Percentiles rank a stretch among this genome's conserved stretches.
phyloP scores from a whole-genome alignment of 2,329 filamentous ascomycete genomes.

The Nemania serpens region DNA sequence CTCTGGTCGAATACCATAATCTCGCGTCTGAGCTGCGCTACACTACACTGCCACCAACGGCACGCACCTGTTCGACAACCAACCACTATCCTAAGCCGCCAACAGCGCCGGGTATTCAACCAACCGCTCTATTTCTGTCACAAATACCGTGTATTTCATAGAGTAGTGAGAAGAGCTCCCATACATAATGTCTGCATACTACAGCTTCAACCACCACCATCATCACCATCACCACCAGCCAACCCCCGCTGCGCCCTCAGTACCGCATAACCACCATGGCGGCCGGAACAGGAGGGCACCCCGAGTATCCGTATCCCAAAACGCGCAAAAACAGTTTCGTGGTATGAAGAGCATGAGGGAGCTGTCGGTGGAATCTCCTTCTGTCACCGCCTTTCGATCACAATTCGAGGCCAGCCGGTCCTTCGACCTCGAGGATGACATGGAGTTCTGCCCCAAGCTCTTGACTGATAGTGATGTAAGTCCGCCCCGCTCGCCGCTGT shows the following conservation, averaged over 20 bases:
- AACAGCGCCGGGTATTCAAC: constrained; percentile 27
- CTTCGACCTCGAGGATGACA: constrained; percentile 93
- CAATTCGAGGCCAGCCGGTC: constrained; percentile 91
- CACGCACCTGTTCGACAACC: constrained; percentile 13
- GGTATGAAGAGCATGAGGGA: constrained; percentile 87
- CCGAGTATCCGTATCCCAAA: constrained; percentile 78
- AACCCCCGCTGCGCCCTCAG: constrained; percentile 56
- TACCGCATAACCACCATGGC: constrained; percentile 78
- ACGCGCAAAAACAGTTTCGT: constrained; percentile 84
- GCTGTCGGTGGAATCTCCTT: constrained; percentile 71
- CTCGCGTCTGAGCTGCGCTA: constrained; percentile 1
- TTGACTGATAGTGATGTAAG: constrained; percentile 92
- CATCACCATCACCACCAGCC: constrained; percentile 50
- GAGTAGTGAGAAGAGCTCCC: constrained; percentile 20
- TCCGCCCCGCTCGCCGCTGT: constrained; percentile 34
- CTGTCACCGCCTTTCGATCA: constrained; percentile 77
- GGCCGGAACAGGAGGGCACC: constrained; percentile 85
- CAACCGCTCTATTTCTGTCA: constrained; percentile 12
- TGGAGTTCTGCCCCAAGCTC: constrained; percentile 92
- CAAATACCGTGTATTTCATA: constrained; percentile 27
- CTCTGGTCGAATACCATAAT: background rate
- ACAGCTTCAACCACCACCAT: constrained; percentile 62
- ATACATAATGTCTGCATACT: constrained; percentile 66
- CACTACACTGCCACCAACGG: constrained; percentile 25
- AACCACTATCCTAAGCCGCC: constrained; percentile 5